A percentile compares a stretch with the other conserved stretches of the same genome.
Conservation (phyloP, 352 stramenopile species). For the Pythium utonaiense region DNA sequence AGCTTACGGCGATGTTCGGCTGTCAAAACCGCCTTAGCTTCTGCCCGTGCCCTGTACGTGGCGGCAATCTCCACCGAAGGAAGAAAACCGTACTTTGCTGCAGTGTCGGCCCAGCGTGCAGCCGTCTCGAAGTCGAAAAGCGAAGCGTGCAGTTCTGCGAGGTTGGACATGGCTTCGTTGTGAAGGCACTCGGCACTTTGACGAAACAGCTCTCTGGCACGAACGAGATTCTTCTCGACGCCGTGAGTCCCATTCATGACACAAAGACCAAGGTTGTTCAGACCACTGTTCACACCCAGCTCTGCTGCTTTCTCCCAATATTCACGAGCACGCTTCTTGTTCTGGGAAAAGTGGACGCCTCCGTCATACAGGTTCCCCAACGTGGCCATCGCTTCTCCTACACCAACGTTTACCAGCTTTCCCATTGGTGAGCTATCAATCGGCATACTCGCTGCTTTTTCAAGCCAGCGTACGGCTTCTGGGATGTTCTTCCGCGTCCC, state of each 20-base stretch:
- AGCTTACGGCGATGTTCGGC: background rate
- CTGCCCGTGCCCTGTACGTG: background rate
- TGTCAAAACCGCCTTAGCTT: background rate
- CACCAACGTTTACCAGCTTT: background rate
- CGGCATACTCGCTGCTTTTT: background rate
- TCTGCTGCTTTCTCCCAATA: background rate
- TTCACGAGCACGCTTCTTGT: background rate
- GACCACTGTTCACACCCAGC: background rate
- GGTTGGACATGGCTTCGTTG: conserved; percentile 10
- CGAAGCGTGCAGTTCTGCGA: conserved; percentile 10
- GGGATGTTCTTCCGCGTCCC: background rate
- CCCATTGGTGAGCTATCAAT: background rate
- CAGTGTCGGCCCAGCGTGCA: background rate
- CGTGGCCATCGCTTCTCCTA: conserved; percentile 4
- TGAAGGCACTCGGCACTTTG: conserved; percentile 7
- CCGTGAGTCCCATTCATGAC: background rate
- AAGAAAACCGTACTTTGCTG: background rate
- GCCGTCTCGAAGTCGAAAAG: background rate
- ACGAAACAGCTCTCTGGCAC: conserved; percentile 2
- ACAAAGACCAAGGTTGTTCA: conserved; percentile 8
- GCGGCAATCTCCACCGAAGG: background rate
- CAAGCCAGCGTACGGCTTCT: background rate
- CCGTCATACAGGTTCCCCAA: conserved; percentile 5
- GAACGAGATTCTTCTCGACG: background rate
- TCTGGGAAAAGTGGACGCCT: conserved; percentile 1